Evolutionary conservation across 2,329 filamentous ascomycete genomes (phyloP).

Genomic region (Cordyceps farinosa): DNA sequence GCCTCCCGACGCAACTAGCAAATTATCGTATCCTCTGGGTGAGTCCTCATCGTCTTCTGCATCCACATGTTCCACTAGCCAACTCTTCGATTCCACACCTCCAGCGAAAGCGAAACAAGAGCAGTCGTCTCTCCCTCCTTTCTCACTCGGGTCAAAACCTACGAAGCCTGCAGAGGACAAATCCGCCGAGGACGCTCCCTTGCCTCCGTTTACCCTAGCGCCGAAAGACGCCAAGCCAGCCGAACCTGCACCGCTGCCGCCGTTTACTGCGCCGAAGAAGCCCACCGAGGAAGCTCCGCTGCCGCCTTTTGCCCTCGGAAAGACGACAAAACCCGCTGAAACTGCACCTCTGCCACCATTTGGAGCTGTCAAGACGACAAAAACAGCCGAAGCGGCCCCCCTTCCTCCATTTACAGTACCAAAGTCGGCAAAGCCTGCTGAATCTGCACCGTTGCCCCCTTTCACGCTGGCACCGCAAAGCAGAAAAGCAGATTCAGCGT

Average conservation of each 20-base stretch:
- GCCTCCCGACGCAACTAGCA: constrained; percentile 50
- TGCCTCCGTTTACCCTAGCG: constrained; percentile 23
- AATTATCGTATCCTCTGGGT: constrained; percentile 41
- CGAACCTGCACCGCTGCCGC: constrained; percentile 28
- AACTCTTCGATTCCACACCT: constrained; percentile 29
- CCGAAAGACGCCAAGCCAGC: constrained; percentile 21
- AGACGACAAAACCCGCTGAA: constrained; percentile 15
- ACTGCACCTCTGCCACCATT: constrained; percentile 32
- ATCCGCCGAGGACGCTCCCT: constrained; percentile 15
- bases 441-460: constrained; percentile 41
- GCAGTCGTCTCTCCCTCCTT: constrained; percentile 20
- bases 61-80: constrained; percentile 30
- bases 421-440: constrained; percentile 25
- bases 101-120: constrained; percentile 23
- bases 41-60: constrained; percentile 46
- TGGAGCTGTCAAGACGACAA: constrained; percentile 28
- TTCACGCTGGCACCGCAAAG: constrained; percentile 27
- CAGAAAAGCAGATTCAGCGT: not conserved
- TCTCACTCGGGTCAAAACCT: not conserved
- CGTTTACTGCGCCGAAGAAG: constrained; percentile 30
- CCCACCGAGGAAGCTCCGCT: constrained; percentile 23
- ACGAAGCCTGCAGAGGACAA: constrained; percentile 24
- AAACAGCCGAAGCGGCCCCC: constrained; percentile 25
- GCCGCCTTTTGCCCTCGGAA: not conserved
- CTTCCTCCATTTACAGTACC: constrained; percentile 34